Conservation (phyloP, 805 yeast species). For the Nakazawaea holstii region DNA sequence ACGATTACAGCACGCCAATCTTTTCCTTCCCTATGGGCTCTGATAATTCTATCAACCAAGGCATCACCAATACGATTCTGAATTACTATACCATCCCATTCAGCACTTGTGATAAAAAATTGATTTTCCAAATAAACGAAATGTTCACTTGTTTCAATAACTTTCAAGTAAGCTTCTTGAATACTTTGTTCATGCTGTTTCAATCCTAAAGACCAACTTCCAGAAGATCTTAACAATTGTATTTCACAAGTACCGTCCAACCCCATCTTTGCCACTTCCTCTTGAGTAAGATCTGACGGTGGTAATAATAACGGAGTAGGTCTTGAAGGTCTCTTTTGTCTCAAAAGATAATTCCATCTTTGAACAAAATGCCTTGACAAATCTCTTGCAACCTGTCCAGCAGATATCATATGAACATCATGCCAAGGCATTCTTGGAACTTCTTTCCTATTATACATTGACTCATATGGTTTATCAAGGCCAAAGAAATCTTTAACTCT, state of each 20-base stretch:
- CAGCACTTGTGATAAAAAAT: conserved; percentile 87
- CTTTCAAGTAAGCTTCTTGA: conserved; percentile 85
- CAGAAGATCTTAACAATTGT: conserved; percentile 83
- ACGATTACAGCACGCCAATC: conserved; percentile 88
- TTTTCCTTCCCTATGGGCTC: conserved; percentile 74
- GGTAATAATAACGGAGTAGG: conserved; percentile 90
- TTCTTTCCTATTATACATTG: conserved; percentile 77
- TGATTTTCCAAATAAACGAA: conserved; percentile 94
- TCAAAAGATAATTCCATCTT: conserved; percentile 89
- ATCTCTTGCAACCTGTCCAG: conserved; percentile 94
- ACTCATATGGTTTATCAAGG: conserved; percentile 81
- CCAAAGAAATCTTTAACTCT: conserved; percentile 81
- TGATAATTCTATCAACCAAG: conserved; percentile 87
- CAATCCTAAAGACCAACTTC: conserved; percentile 90
- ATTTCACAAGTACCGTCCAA: conserved; percentile 86
- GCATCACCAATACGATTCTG: conserved; percentile 95
- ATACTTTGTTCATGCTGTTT: conserved; percentile 82
- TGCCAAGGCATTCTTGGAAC: conserved; percentile 99
- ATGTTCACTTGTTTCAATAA: conserved; percentile 89
- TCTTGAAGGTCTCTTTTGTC: conserved; percentile 93
- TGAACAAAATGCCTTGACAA: conserved; percentile 91
- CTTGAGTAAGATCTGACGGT: conserved; percentile 78
- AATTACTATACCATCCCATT: conserved; percentile 75
- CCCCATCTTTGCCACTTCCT: conserved; percentile 57
- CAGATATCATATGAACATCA: conserved; percentile 93